These are phyloP conservation scores for Straminergon stramineum DNA, from an alignment of 225 moss, liverwort and hornwort genomes.

Conservation along the genomic window DNA sequence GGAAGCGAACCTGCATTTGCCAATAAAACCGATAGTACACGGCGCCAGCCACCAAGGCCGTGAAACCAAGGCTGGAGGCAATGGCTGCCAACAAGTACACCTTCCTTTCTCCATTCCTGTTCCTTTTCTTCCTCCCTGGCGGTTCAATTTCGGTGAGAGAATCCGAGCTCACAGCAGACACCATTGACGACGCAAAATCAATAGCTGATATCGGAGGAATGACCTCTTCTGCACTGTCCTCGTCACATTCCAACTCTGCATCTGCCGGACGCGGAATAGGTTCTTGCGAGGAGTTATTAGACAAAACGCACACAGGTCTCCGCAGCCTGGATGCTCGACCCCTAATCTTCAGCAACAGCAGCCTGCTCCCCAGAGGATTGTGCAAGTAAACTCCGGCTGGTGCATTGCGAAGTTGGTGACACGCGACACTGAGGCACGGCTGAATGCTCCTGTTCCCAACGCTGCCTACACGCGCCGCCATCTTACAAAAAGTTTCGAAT, in stretches of 20 bases:
- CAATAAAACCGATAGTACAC: conserved; percentile 81
- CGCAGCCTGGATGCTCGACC: background rate
- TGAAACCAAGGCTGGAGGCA: conserved; percentile 81
- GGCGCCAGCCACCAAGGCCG: conserved; percentile 49
- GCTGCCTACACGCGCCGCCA: conserved; percentile 17
- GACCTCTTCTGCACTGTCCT: background rate
- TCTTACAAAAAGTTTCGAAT: background rate
- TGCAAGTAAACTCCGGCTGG: background rate
- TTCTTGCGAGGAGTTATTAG: conserved; percentile 12
- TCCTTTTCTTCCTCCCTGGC: conserved; percentile 7
- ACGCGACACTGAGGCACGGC: background rate
- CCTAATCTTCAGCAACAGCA: background rate
- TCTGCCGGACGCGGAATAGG: background rate
- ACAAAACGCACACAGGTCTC: background rate
- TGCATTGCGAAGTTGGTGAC: conserved; percentile 12
- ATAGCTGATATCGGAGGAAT: conserved; percentile 3
- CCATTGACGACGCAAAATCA: conserved; percentile 40
- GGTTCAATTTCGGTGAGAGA: background rate
- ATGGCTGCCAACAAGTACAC: conserved; percentile 72
- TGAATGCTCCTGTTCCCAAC: conserved; percentile 7
- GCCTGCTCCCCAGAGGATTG: conserved; percentile 5
- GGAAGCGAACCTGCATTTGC: conserved; percentile 70
- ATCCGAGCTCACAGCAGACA: conserved; percentile 37
- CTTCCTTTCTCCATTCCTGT: conserved; percentile 43
- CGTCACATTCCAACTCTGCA: background rate